These are phyloP conservation scores for Orbilia javanica DNA, from an alignment of 2,329 filamentous ascomycete species.

Conservation along the genomic window DNA sequence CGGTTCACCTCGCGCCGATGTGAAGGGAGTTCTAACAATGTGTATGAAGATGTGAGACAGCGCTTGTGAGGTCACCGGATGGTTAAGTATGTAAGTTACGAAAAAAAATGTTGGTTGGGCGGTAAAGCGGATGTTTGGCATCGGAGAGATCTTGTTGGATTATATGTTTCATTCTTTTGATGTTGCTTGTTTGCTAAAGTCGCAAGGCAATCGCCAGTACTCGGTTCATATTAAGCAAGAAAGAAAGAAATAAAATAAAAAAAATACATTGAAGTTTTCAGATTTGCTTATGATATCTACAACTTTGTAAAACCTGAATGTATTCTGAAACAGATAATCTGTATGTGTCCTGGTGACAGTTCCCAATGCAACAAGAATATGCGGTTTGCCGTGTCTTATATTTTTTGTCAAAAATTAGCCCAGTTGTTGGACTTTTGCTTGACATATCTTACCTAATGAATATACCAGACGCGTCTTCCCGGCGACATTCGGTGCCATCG, in stretches of 20 bases:
- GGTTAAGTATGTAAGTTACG: background rate
- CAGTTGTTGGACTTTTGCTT: background rate
- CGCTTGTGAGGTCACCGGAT: constrained; percentile 1
- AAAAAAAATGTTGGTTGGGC: background rate
- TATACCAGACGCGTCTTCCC: background rate
- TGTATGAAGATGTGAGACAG: background rate
- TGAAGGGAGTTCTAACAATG: constrained; percentile 6
- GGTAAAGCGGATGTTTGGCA: constrained; percentile 9
- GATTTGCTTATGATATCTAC: background rate
- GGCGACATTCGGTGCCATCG: background rate
- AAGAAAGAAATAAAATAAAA: no score
- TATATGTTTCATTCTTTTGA: background rate
- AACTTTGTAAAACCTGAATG: constrained; percentile 1
- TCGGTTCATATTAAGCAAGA: background rate
- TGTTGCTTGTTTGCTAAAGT: background rate
- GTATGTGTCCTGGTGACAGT: constrained; percentile 3
- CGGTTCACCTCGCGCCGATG: background rate
- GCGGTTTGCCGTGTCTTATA: constrained; percentile 42
- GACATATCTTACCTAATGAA: background rate
- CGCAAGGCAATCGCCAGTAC: background rate
- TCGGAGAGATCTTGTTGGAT: constrained; percentile 1
- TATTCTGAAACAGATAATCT: constrained; percentile 2
- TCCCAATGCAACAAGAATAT: constrained; percentile 20
- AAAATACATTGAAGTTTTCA: background rate
- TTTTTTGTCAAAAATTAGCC: constrained; percentile 11